Conservation (phyloP, 176 grass and related monocot species). For the Tuctoria greenei region DNA sequence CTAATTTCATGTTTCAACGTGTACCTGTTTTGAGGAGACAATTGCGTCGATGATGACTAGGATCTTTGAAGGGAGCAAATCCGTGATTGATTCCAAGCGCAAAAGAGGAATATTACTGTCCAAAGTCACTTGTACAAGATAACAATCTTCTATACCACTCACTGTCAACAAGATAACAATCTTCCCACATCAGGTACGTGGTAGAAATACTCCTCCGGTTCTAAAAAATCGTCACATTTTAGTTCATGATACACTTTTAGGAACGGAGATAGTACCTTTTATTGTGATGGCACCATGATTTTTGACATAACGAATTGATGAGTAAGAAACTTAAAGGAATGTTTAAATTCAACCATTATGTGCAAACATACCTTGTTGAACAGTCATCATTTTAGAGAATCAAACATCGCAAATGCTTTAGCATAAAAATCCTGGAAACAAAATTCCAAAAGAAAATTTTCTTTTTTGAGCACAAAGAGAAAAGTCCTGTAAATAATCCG, state of each 20-base stretch:
- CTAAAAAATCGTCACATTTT: no score
- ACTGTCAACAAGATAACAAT: not conserved
- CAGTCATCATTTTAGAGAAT: not conserved
- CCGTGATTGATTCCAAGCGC: not conserved
- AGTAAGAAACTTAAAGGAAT: not conserved
- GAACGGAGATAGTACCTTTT: not conserved
- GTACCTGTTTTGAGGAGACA: constrained; percentile 3
- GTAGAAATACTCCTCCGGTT: no score
- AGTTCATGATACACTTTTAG: no score
- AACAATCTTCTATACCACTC: not conserved
- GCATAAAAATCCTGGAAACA: not conserved
- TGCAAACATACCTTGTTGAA: no score
- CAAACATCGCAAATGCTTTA: not conserved
- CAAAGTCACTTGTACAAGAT: not conserved
- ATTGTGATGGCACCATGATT: not conserved
- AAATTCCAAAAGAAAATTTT: not conserved
- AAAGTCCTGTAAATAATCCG: constrained; percentile 20
- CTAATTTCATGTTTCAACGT: not conserved
- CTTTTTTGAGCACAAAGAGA: not conserved
- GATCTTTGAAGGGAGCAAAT: constrained; percentile 26
- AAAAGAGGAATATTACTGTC: not conserved
- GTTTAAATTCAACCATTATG: no score
- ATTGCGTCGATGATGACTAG: constrained; percentile 26
- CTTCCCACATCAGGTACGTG: not conserved
- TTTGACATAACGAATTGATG: not conserved